These are phyloP conservation scores for Lentinula raphanica DNA, from an alignment of 768 basidiomycete species.

Conservation along the genomic window DNA sequence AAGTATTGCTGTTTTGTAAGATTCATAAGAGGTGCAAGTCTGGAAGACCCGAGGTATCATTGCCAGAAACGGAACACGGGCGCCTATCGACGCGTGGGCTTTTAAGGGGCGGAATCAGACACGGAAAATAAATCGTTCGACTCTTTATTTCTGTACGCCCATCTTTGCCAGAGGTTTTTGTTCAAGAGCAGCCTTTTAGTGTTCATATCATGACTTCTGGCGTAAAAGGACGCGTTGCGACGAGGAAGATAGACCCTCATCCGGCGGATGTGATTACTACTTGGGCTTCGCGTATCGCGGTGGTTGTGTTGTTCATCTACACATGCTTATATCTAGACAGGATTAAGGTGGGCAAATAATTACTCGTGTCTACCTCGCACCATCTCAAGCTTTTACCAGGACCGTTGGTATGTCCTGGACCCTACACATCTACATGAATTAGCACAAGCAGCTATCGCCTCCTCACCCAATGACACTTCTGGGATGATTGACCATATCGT, in stretches of 20 bases:
- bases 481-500: slow-evolving; percentile 82
- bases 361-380: no score
- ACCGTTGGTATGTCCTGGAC: slow-evolving; percentile 85
- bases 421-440: slow-evolving; percentile 68
- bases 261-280: neutral
- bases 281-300: slow-evolving; percentile 33
- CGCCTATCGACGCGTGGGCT: no score
- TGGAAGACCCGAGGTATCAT: no score
- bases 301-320: slow-evolving; percentile 30
- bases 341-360: slow-evolving; percentile 46
- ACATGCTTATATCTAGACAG: slow-evolving; percentile 50
- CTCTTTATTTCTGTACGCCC: neutral
- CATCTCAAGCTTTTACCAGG: slow-evolving; percentile 33
- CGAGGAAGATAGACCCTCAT: neutral
- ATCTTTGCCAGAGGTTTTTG: no score
- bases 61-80: no score
- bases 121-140: neutral
- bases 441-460: slow-evolving; percentile 66
- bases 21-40: no score
- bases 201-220: neutral
- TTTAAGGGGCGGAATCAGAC: no score
- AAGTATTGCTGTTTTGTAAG: no score
- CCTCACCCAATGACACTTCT: slow-evolving; percentile 53
- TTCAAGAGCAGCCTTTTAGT: neutral
- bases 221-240: neutral